Evolutionary conservation across 169 alveolate genomes (phyloP).

Genomic region (Cystoisospora suis): DNA sequence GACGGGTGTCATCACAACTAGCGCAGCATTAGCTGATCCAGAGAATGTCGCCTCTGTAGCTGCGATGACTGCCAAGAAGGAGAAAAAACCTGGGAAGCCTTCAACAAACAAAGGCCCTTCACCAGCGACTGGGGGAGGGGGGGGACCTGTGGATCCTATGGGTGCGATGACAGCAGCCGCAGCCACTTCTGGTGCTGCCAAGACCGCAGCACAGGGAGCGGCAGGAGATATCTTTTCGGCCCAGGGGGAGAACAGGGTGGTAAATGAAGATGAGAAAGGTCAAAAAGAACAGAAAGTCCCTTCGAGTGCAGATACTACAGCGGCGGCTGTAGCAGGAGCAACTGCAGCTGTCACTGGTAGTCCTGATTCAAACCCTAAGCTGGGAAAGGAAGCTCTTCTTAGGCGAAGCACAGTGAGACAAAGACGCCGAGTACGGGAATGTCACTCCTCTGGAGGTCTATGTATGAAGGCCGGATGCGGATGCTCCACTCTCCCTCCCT

Average conservation of each 20-base stretch:
- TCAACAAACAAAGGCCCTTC: neutral
- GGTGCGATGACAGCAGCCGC: neutral
- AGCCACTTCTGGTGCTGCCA: neutral
- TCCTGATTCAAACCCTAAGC: neutral
- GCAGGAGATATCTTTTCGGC: neutral
- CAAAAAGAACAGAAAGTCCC: neutral
- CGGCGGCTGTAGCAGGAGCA: neutral
- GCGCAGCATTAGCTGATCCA: neutral
- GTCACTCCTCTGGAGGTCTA: neutral
- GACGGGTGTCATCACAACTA: constrained; percentile 12
- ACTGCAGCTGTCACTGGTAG: neutral
- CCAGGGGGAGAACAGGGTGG: neutral
- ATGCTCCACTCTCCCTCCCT: constrained; percentile 22
- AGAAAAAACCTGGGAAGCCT: neutral
- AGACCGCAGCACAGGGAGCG: neutral
- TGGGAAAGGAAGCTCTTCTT: neutral
- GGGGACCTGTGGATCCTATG: neutral
- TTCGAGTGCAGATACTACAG: neutral
- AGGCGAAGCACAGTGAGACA: constrained; percentile 8
- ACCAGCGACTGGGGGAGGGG: neutral
- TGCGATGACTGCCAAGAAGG: neutral
- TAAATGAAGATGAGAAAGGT: neutral
- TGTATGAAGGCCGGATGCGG: constrained; percentile 18
- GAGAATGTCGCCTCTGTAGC: constrained; percentile 1
- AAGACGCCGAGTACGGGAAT: constrained; percentile 4